Conservation (phyloP, 352 stramenopile species). For the Phytophthora sansomeana region DNA sequence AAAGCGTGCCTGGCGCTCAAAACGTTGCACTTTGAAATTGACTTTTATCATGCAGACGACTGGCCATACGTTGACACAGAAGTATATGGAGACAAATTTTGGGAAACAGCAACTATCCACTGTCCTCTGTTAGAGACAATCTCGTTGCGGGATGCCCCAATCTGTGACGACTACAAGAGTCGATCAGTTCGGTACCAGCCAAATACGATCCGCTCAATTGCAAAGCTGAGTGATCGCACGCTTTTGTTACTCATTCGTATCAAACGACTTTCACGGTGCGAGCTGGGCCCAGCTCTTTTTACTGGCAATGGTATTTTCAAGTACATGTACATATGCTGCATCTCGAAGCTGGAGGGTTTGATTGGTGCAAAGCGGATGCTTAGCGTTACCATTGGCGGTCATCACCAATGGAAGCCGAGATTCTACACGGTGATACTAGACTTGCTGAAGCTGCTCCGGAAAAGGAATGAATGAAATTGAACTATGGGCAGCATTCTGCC, state of each 20-base stretch:
- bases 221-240: background rate
- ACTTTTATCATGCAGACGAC: background rate
- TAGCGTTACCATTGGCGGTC: background rate
- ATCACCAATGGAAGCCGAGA: background rate
- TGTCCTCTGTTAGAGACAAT: background rate
- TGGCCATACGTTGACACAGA: background rate
- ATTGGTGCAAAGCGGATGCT: background rate
- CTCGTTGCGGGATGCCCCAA: no score
- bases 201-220: background rate
- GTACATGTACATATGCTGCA: background rate
- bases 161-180: no score
- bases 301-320: constrained; percentile 3
- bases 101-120: background rate
- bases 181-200: no score
- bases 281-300: background rate
- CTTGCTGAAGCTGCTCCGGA: constrained; percentile 6
- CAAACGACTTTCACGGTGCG: background rate
- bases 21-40: constrained; percentile 1
- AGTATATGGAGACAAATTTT: constrained; percentile 15
- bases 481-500: background rate
- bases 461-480: background rate
- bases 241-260: background rate
- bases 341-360: background rate
- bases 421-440: constrained; percentile 7
- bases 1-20: constrained; percentile 4